A percentile compares a stretch with the other conserved stretches of the same genome.
phyloP scores from a whole-genome alignment of 495 filamentous ascomycete genomes.

The Talaromyces stipitatus region DNA sequence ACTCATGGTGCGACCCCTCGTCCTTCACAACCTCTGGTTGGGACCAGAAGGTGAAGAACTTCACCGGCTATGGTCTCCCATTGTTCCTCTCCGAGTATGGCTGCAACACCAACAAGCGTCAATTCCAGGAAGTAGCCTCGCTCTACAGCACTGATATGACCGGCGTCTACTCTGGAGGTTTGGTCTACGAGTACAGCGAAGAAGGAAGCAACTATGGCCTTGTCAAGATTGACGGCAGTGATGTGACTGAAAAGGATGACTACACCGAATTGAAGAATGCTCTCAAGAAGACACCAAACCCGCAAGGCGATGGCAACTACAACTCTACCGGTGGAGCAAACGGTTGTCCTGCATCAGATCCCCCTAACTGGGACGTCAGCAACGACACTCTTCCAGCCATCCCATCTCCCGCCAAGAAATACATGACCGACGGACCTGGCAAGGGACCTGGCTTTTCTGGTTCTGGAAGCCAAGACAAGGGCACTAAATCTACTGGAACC shows the following conservation, averaged over 20 bases:
- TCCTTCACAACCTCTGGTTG: conserved; percentile 72
- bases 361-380: conserved; percentile 65
- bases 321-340: conserved; percentile 56
- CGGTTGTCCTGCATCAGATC: conserved; percentile 60
- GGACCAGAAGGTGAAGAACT: conserved; percentile 87
- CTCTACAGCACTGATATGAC: conserved; percentile 86
- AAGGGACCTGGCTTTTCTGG: conserved; percentile 64
- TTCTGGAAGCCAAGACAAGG: conserved; percentile 63
- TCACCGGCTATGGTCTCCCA: conserved; percentile 82
- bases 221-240: conserved; percentile 53
- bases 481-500: conserved; percentile 50
- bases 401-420: conserved; percentile 58
- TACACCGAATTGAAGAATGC: conserved; percentile 62
- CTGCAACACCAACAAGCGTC: conserved; percentile 71
- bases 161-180: conserved; percentile 84
- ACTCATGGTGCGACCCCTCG: conserved; percentile 90
- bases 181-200: conserved; percentile 91
- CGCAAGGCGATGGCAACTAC: conserved; percentile 70
- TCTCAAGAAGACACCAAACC: conserved; percentile 53
- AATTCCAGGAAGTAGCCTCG: conserved; percentile 71
- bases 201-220: conserved; percentile 73
- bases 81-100: conserved; percentile 96
- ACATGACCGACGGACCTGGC: conserved; percentile 68
- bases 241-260: conserved; percentile 50
- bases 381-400: conserved; percentile 64